These are phyloP conservation scores for Rozella allomycis DNA, from an alignment of 371 early-diverging fungal species.

Conservation along the genomic window DNA sequence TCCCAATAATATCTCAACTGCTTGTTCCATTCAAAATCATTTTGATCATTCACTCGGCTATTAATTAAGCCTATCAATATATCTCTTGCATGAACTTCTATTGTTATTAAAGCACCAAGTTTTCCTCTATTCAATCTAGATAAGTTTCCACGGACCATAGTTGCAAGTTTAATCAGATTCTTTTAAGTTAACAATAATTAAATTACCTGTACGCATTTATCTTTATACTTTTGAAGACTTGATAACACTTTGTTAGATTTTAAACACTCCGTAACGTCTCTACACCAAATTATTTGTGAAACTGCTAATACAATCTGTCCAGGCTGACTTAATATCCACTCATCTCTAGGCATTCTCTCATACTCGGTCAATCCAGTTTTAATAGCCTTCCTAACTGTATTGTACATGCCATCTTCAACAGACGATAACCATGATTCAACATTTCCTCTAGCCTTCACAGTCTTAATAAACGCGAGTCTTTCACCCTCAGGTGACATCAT, in stretches of 20 bases:
- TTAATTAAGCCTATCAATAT: conserved; percentile 18
- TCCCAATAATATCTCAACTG: conserved; percentile 33
- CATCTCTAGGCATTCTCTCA: conserved; percentile 15
- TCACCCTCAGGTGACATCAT: conserved; percentile 33
- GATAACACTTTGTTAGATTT: conserved; percentile 12
- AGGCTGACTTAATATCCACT: conserved; percentile 27
- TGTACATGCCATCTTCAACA: conserved; percentile 31
- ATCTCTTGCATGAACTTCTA: conserved; percentile 34
- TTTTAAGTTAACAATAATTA: neutral
- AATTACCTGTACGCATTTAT: neutral
- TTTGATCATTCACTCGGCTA: conserved; percentile 11
- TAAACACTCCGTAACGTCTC: conserved; percentile 19
- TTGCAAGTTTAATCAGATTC: conserved; percentile 19
- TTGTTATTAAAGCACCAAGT: conserved; percentile 28
- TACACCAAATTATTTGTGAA: conserved; percentile 25
- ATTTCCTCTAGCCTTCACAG: conserved; percentile 30
- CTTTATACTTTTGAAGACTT: conserved; percentile 3
- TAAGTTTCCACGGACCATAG: conserved; percentile 25
- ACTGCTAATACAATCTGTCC: conserved; percentile 28
- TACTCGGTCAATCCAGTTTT: conserved; percentile 21
- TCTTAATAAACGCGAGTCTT: conserved; percentile 20
- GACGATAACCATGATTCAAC: conserved; percentile 31
- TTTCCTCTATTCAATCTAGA: conserved; percentile 23
- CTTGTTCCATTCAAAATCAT: conserved; percentile 31
- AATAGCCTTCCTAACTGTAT: conserved; percentile 14